These are phyloP conservation scores for Lentinus tigrinus DNA, from an alignment of 768 basidiomycete genomes.

Conservation along the genomic window DNA sequence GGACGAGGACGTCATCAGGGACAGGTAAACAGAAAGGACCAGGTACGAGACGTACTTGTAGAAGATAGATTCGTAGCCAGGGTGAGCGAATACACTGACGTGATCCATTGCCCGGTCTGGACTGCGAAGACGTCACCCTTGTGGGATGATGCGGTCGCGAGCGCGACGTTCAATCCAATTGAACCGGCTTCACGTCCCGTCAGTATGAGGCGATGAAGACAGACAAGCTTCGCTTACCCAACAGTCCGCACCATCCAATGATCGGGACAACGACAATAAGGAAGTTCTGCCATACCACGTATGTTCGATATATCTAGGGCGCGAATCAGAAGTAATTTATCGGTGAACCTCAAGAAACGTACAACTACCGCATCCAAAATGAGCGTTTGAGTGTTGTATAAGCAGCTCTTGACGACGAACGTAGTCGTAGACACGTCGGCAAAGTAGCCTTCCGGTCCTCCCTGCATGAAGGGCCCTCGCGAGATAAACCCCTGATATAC, in stretches of 20 bases:
- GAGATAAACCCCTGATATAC: conserved; percentile 13
- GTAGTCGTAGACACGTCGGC: conserved; percentile 9
- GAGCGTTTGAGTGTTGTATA: conserved; percentile 21
- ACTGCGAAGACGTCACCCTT: conserved; percentile 27
- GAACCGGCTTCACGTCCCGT: conserved; percentile 14
- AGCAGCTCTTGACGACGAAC: conserved; percentile 20
- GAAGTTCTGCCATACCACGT: conserved; percentile 33
- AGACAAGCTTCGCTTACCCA: conserved; percentile 18
- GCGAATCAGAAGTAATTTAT: too few relatives aligned
- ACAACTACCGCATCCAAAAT: conserved; percentile 25
- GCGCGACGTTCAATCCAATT: conserved; percentile 18
- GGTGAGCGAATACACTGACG: conserved; percentile 31
- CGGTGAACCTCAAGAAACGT: too few relatives aligned
- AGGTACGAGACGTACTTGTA: conserved; percentile 26
- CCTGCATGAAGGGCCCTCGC: conserved; percentile 6
- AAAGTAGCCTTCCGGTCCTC: conserved; percentile 10
- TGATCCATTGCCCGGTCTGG: conserved; percentile 33
- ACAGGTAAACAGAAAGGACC: not conserved
- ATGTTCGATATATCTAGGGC: conserved; percentile 22
- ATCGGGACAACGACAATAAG: conserved; percentile 27
- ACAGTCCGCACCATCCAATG: conserved; percentile 30
- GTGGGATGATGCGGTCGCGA: conserved; percentile 14
- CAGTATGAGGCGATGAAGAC: conserved; percentile 14
- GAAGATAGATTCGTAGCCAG: conserved; percentile 33
- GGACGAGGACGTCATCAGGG: not conserved